These are phyloP conservation scores for Galerina marginata DNA, from an alignment of 768 basidiomycete species.

Conservation along the genomic window DNA sequence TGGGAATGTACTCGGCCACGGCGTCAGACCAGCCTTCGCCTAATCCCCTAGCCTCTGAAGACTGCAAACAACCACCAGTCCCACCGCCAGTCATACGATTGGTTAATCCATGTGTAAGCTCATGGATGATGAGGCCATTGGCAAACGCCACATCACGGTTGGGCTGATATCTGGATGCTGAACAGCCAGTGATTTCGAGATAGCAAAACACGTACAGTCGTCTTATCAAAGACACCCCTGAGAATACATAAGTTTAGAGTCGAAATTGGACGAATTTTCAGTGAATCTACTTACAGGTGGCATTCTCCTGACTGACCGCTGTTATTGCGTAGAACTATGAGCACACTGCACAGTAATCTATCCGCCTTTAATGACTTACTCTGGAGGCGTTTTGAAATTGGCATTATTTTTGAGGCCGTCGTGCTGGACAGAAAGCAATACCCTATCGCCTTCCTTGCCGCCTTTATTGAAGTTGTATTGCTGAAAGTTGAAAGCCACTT, in stretches of 20 bases:
- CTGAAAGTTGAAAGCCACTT: conserved; percentile 56
- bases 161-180: conserved; percentile 32
- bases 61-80: conserved; percentile 65
- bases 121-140: conserved; percentile 56
- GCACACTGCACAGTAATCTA: neutral
- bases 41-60: conserved; percentile 67
- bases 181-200: neutral
- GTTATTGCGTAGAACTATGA: neutral
- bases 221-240: conserved; percentile 26
- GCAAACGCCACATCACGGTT: conserved; percentile 66
- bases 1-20: conserved; percentile 41
- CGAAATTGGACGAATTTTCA: neutral
- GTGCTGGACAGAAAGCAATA: conserved; percentile 62
- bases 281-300: too few species aligned
- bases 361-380: conserved; percentile 30
- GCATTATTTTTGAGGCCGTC: conserved; percentile 52
- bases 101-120: conserved; percentile 53
- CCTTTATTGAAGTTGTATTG: conserved; percentile 62
- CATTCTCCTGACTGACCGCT: conserved; percentile 25
- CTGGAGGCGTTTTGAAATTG: conserved; percentile 46
- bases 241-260: neutral
- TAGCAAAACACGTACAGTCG: conserved; percentile 23
- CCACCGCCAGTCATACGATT: conserved; percentile 59
- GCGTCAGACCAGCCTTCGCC: conserved; percentile 74
- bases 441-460: conserved; percentile 56